These are phyloP conservation scores for Amauroascus verrucosus DNA, from an alignment of 2,329 filamentous ascomycete genomes.

Conservation along the genomic window DNA sequence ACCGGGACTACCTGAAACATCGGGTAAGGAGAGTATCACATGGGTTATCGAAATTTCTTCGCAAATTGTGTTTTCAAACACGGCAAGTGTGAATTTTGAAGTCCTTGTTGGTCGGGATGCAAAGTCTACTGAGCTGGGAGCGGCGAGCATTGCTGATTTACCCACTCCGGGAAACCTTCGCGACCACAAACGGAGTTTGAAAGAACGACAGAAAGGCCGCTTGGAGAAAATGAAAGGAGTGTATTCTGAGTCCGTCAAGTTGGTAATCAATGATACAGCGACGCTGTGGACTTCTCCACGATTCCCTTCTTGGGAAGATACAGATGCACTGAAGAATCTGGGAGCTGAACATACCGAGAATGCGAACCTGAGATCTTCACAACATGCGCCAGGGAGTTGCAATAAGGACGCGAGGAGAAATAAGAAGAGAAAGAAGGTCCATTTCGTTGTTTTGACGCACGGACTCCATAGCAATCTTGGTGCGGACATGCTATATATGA, in stretches of 20 bases:
- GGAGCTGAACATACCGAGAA: conserved; percentile 20
- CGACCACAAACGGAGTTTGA: conserved; percentile 60
- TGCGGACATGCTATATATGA: conserved; percentile 92
- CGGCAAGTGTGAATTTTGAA: conserved; percentile 80
- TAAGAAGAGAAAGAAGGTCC: conserved; percentile 61
- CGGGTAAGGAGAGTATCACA: conserved; percentile 49
- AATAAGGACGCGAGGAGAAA: conserved; percentile 6
- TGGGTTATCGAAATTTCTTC: conserved; percentile 90
- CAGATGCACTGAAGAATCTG: conserved; percentile 33
- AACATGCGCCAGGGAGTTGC: background rate
- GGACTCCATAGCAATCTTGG: conserved; percentile 92
- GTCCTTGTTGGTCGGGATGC: conserved; percentile 75
- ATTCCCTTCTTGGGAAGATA: conserved; percentile 53
- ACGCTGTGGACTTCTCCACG: conserved; percentile 87
- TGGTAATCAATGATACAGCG: conserved; percentile 79
- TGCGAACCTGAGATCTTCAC: background rate
- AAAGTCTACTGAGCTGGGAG: conserved; percentile 63
- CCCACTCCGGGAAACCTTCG: conserved; percentile 58
- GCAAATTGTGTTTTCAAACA: conserved; percentile 87
- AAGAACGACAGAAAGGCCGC: conserved; percentile 24
- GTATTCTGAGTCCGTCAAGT: conserved; percentile 66
- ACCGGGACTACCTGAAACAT: conserved; percentile 30
- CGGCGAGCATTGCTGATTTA: conserved; percentile 45
- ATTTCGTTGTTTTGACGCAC: conserved; percentile 86
- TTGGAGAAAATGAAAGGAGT: conserved; percentile 56